Evolutionary conservation across 23 red algal genomes (phyloP).

Genomic region (Gracilaria gracilis): DNA sequence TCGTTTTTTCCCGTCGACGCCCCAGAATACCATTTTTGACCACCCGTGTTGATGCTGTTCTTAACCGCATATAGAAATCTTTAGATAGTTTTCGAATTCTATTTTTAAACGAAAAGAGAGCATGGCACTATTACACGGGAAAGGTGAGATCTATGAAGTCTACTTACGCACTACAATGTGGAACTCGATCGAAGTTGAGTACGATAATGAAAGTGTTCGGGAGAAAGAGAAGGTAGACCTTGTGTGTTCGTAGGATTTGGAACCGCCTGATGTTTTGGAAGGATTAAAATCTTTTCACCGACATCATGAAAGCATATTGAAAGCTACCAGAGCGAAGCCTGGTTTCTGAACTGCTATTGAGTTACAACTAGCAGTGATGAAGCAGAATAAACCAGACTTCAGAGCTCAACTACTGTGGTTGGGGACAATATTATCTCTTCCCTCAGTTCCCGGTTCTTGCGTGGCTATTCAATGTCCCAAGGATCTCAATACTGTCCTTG

Average conservation of each 20-base stretch:
- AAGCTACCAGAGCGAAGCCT: constrained; percentile 44
- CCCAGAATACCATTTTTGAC: constrained; percentile 84
- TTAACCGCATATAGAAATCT: constrained; percentile 59
- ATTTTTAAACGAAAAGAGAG: constrained; percentile 78
- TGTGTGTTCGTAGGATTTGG: constrained; percentile 81
- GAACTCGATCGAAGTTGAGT: constrained; percentile 83
- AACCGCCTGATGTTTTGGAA: constrained; percentile 33
- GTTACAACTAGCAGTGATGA: constrained; percentile 47
- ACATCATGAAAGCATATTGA: background rate
- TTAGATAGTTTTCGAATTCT: constrained; percentile 87
- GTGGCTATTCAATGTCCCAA: constrained; percentile 64
- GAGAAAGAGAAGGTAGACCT: constrained; percentile 57
- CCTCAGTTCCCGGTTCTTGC: constrained; percentile 45
- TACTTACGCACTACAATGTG: constrained; percentile 47
- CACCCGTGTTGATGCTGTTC: constrained; percentile 60
- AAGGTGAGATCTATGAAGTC: constrained; percentile 55
- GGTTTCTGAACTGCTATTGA: constrained; percentile 54
- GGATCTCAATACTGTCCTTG: constrained; percentile 71
- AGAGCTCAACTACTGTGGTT: constrained; percentile 58
- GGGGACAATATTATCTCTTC: constrained; percentile 54
- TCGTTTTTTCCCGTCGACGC: constrained; percentile 83
- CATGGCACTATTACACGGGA: constrained; percentile 77
- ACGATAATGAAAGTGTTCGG: constrained; percentile 71
- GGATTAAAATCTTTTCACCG: background rate
- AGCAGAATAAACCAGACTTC: constrained; percentile 43